Evolutionary conservation across 1,284 basidiomycete species (phyloP).

Genomic region (Cryptococcus sp.): DNA sequence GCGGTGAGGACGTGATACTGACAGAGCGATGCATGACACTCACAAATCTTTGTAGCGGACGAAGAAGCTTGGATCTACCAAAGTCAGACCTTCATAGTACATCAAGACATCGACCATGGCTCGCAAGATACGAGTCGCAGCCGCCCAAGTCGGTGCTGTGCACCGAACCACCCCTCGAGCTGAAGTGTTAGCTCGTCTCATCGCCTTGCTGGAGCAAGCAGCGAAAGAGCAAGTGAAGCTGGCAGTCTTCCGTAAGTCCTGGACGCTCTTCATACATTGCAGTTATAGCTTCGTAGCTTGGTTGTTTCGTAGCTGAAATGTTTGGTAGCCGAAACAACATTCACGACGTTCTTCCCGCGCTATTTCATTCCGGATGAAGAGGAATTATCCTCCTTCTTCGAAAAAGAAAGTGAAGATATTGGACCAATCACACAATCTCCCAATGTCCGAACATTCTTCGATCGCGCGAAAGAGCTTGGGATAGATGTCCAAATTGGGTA

Average conservation of each 20-base stretch:
- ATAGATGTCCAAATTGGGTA: slow-evolving; percentile 45
- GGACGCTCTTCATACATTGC: background rate
- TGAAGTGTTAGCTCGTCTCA: slow-evolving; percentile 32
- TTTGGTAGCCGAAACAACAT: slow-evolving; percentile 31
- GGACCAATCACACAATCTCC: slow-evolving; percentile 22
- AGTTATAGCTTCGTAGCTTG: background rate
- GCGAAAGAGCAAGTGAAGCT: slow-evolving; percentile 31
- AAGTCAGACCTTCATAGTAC: too few relatives aligned
- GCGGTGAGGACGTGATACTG: too few relatives aligned
- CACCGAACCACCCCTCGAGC: slow-evolving; percentile 30
- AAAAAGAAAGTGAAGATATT: slow-evolving; percentile 21
- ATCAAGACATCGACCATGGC: slow-evolving; percentile 18
- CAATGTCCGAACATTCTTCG: slow-evolving; percentile 37
- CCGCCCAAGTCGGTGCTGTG: slow-evolving; percentile 44
- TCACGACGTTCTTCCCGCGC: slow-evolving; percentile 46
- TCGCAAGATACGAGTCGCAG: slow-evolving; percentile 37
- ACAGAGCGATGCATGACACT: too few relatives aligned
- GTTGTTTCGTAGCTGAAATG: background rate
- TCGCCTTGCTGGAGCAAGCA: slow-evolving; percentile 34
- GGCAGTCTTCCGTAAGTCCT: slow-evolving; percentile 40
- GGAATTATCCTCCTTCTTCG: slow-evolving; percentile 37
- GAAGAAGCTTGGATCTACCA: too few relatives aligned
- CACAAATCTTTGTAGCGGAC: too few relatives aligned
- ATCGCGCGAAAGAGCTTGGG: slow-evolving; percentile 26
- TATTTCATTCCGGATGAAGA: slow-evolving; percentile 36